Evolutionary conservation across 257 asterid genomes (phyloP), one percentile per base, ranked within the genome.

Genomic region (Ajuga chamaepitys): DNA sequence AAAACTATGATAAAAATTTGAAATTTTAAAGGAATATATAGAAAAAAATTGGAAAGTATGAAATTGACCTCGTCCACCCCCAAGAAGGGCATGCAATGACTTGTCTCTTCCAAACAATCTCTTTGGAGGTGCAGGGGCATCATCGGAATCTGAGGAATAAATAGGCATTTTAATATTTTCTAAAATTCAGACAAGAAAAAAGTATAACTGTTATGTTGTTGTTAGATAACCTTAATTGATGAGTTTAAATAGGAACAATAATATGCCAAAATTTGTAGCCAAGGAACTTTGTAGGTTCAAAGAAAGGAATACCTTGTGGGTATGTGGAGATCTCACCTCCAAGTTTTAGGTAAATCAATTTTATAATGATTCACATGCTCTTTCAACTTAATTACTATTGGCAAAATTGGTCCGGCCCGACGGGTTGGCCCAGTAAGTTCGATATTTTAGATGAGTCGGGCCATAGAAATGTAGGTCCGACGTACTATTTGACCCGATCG

Each of bases 61-160:
- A 3, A 32, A 55, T 38, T 26, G 52, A 84, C 96, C 91, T 82
- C 55, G 83, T 60, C 96, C 95, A 11, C 92, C 91, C 54, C 96
- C 95, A 47, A 88, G 80, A 67, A 83, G 18, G 25, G 80, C 58
- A 56, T 82, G 95, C 75, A 86, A 38, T 32, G 88, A 66, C 68
- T 68, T 91, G 26, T 78, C 76, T 21, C 75, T 83, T 24, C 89
- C 88, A 67, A 82, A 82, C 47, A 80, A 74, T 65, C 83, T 76
- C 65, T 38, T 66, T 0, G 80, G 78, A 61, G 68, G 4, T 30
- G 70, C 21, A 37, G 68, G 79, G 1, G 38, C 74, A 24, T 78
- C 94, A 34, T 81, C 94, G 21, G 93, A 84, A 70, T 83, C 88
- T 3, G 89, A 83, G 26, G 81, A 83, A 41, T 72, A 81, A 44